These are phyloP conservation scores for Zymoseptoria pseudotritici DNA, from an alignment of 2,329 filamentous ascomycete species.

Conservation along the genomic window DNA sequence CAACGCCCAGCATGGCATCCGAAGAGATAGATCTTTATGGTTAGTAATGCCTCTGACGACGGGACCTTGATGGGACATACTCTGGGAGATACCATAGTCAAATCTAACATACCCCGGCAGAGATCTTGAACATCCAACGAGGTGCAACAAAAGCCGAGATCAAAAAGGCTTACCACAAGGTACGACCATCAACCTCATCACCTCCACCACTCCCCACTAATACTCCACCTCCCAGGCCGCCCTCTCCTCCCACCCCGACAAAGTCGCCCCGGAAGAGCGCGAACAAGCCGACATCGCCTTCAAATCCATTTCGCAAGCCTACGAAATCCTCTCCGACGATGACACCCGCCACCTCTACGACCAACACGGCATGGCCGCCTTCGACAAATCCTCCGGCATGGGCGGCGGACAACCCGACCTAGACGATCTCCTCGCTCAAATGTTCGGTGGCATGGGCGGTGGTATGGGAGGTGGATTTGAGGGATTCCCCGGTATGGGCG, in stretches of 20 bases:
- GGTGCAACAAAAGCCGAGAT: slow-evolving; percentile 70
- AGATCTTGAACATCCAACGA: slow-evolving; percentile 68
- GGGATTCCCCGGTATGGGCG: slow-evolving; percentile 35
- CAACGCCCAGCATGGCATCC: slow-evolving; percentile 15
- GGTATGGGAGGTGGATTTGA: slow-evolving; percentile 43
- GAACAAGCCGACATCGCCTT: slow-evolving; percentile 83
- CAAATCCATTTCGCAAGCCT: slow-evolving; percentile 87
- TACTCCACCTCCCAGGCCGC: slow-evolving; percentile 32
- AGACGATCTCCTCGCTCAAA: slow-evolving; percentile 86
- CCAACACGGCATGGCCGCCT: slow-evolving; percentile 89
- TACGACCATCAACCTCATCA: slow-evolving; percentile 29
- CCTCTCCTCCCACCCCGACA: slow-evolving; percentile 86
- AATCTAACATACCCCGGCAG: slow-evolving; percentile 42
- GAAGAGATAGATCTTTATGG: slow-evolving; percentile 55
- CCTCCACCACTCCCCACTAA: background rate
- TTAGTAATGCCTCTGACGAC: slow-evolving; percentile 16
- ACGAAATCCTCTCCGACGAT: slow-evolving; percentile 95
- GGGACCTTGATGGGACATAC: background rate
- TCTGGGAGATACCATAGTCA: background rate
- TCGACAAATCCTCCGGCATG: slow-evolving; percentile 63
- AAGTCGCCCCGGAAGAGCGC: slow-evolving; percentile 79
- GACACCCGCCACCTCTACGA: slow-evolving; percentile 90
- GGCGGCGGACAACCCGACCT: slow-evolving; percentile 70
- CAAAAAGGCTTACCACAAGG: slow-evolving; percentile 95
- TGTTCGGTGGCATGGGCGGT: slow-evolving; percentile 69